Conservation (phyloP, 176 grass and related monocot species). For the Paspalum vaginatum region DNA sequence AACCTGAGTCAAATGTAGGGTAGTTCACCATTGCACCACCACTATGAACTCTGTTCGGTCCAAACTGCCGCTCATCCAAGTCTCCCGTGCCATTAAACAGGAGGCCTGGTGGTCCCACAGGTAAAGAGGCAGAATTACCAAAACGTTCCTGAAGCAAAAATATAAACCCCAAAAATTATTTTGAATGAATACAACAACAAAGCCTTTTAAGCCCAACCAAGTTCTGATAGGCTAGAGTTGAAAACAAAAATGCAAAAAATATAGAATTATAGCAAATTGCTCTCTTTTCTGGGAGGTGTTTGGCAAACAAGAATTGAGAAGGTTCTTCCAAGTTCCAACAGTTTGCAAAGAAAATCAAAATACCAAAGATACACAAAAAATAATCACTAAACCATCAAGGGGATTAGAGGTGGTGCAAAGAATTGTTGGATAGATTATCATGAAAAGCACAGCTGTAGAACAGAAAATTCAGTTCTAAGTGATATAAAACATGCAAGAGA, state of each 20-base stretch:
- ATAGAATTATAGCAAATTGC: background rate
- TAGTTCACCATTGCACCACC: constrained; percentile 26
- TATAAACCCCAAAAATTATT: background rate
- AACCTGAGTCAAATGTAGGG: constrained; percentile 24
- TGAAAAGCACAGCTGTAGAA: background rate
- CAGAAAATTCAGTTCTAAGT: no score
- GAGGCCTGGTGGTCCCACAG: constrained; percentile 7
- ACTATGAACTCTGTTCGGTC: constrained; percentile 21
- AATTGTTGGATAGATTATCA: background rate
- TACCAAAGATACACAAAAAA: background rate
- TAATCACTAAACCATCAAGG: background rate
- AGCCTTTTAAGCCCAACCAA: no score
- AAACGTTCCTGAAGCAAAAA: constrained; percentile 44
- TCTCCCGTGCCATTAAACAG: constrained; percentile 28
- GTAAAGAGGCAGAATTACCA: constrained; percentile 41
- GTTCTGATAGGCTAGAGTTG: no score
- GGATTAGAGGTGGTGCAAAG: background rate
- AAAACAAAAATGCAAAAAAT: background rate
- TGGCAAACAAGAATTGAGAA: background rate
- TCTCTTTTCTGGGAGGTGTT: background rate
- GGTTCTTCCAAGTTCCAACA: background rate
- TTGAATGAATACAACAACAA: background rate
- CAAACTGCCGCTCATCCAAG: constrained; percentile 45
- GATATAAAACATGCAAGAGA: background rate
- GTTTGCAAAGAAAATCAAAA: background rate